These are phyloP conservation scores for Candida ponderosae DNA, from an alignment of 805 yeast species.

Conservation along the genomic window DNA sequence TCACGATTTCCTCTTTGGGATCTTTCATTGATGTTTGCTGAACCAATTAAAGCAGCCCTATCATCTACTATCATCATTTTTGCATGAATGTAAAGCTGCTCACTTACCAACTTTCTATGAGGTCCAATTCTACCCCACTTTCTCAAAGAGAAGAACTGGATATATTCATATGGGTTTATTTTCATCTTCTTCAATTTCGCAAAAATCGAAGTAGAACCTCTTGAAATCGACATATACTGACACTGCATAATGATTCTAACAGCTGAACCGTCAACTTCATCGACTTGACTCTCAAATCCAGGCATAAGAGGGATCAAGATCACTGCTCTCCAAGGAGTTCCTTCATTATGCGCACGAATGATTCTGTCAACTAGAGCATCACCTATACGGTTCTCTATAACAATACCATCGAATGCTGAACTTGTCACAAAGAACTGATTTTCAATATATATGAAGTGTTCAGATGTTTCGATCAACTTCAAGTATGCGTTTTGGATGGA, in stretches of 20 bases:
- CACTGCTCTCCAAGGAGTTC: conserved; percentile 80
- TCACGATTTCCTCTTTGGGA: conserved; percentile 93
- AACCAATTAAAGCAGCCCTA: conserved; percentile 87
- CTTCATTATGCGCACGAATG: conserved; percentile 74
- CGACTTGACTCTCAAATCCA: conserved; percentile 91
- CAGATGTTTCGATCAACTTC: conserved; percentile 83
- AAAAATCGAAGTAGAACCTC: conserved; percentile 84
- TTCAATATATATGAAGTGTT: conserved; percentile 89
- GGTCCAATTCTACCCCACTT: conserved; percentile 95
- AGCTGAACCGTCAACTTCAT: conserved; percentile 89
- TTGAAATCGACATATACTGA: conserved; percentile 86
- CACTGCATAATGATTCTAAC: conserved; percentile 95
- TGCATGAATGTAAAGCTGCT: conserved; percentile 90
- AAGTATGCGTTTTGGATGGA: conserved; percentile 91
- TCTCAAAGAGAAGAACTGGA: conserved; percentile 84
- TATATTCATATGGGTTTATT: conserved; percentile 83
- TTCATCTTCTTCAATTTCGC: conserved; percentile 72
- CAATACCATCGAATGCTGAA: conserved; percentile 77
- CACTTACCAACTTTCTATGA: conserved; percentile 66
- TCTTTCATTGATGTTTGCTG: conserved; percentile 95
- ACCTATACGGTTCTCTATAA: conserved; percentile 82
- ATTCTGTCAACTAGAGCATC: conserved; percentile 97
- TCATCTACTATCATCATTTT: conserved; percentile 91
- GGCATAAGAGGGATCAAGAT: conserved; percentile 95
- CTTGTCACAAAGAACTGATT: conserved; percentile 93